phyloP scores from a whole-genome alignment of 495 filamentous ascomycete species.

The Neurospora sp. region DNA sequence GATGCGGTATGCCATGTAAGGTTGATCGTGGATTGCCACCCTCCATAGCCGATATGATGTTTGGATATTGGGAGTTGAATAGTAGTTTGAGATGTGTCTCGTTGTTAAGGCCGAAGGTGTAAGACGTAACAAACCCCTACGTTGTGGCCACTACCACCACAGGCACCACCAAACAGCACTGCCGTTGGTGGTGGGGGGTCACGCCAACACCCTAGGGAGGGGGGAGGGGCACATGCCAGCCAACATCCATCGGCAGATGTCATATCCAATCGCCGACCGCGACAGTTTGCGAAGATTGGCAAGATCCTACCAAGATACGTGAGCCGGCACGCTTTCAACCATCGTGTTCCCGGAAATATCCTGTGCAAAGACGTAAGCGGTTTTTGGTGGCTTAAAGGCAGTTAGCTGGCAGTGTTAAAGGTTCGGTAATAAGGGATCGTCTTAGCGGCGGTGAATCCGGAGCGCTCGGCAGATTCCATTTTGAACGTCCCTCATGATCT shows the following conservation, averaged over 20 bases:
- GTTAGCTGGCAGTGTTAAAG: not conserved
- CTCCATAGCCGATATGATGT: not conserved
- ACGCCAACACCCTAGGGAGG: slow-evolving; percentile 6
- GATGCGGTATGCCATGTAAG: not conserved
- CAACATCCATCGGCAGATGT: slow-evolving; percentile 25
- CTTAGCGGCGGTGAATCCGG: not conserved
- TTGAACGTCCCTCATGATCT: not conserved
- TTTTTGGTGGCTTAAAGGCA: not conserved
- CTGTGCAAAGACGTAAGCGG: not conserved
- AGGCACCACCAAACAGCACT: not conserved
- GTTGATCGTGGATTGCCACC: not conserved
- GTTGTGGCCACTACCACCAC: no score
- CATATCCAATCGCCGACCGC: slow-evolving; percentile 18
- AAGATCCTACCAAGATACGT: not conserved
- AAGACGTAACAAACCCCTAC: no score
- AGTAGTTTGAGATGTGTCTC: not conserved
- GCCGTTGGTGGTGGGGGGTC: slow-evolving; percentile 1
- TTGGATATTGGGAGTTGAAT: not conserved
- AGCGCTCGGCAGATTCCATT: not conserved
- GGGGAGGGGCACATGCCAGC: slow-evolving; percentile 11
- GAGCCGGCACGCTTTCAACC: not conserved
- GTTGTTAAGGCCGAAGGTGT: not conserved
- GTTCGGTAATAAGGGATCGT: not conserved
- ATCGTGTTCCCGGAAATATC: not conserved
- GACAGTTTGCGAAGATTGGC: not conserved